Evolutionary conservation across 163 green algal species (phyloP), one percentile per base, ranked within the genome.

Genomic region (Chlorella variabilis): DNA sequence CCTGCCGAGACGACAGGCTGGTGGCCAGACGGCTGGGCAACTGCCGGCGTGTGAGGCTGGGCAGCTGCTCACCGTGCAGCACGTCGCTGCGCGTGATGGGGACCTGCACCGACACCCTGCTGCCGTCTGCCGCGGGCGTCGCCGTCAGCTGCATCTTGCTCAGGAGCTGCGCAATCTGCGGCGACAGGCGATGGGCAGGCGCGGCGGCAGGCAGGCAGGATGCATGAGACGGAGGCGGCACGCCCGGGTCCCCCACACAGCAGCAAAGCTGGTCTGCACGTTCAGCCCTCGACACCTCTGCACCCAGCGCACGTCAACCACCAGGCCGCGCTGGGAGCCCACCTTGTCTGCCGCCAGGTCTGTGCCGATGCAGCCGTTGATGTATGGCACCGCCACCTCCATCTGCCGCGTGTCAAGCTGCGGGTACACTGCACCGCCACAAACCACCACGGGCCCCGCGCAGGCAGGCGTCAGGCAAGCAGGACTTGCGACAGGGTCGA

Each of bases 51-150:
- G n/a, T n/a, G n/a, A n/a, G n/a, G n/a, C n/a, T n/a, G n/a, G n/a
- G n/a, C 29, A 45, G 70, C 45, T 27, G 21, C 77, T 61, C 65
- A 83, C 77, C 63, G 71, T 99, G 97, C 80, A 99, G 88, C 27
- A 99, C 90, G 84, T 99, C 97, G 58, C 84, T 95, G 62, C 97
- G 91, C 31, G 95, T 98, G 41, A 95, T 92, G 36, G 97, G 97
- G 71, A 97, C 91, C 1, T 75, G 31, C 31, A 94, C 85, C 17
- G 42, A 48, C 29, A 94, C 83, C 18, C 68, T 75, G 15, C 33
- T 33, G 13, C 82, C 82, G 34, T 71, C 88, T 3, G 38, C 41
- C 20, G 48, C 59, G 5, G 81, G 7, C 58, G 74, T 18, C 13
- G 88, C 87, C 3, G 77, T 67, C 31, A 97, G 87, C 87, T 93